These are phyloP conservation scores for Chytriomyces confervae DNA, from an alignment of 192 early-diverging fungal genomes.

Conservation along the genomic window DNA sequence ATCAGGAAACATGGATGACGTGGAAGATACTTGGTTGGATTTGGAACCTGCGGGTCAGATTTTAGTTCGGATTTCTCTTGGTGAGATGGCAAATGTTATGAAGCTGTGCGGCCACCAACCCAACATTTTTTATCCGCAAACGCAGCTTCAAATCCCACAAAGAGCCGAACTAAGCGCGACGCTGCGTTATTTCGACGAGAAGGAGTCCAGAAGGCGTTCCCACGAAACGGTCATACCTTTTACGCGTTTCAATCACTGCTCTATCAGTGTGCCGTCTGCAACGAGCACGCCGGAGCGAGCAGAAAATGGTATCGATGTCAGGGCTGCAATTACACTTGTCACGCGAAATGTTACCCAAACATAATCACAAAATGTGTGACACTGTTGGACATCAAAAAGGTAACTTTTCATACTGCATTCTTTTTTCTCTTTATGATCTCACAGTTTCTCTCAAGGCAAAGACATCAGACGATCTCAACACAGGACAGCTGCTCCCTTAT, in stretches of 20 bases:
- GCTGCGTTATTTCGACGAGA: constrained; percentile 49
- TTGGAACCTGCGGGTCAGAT: constrained; percentile 94
- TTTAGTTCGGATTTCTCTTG: constrained; percentile 77
- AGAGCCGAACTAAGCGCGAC: constrained; percentile 9
- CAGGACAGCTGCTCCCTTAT: constrained; percentile 51
- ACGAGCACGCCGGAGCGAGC: constrained; percentile 84
- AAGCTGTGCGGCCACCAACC: not conserved
- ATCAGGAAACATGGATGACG: constrained; percentile 43
- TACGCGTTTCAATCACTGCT: not conserved
- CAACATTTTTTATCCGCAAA: not conserved
- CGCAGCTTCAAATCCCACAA: not conserved
- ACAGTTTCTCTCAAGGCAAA: not conserved
- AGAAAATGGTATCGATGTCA: constrained; percentile 90
- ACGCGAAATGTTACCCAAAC: constrained; percentile 83
- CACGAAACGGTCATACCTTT: constrained; percentile 77
- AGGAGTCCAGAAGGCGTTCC: constrained; percentile 88
- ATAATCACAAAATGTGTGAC: constrained; percentile 93
- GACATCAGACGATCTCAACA: not conserved
- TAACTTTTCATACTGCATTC: no score
- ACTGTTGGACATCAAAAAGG: constrained; percentile 49
- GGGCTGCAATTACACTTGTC: constrained; percentile 93
- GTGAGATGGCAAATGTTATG: constrained; percentile 10
- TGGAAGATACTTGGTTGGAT: constrained; percentile 84
- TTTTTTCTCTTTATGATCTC: no score
- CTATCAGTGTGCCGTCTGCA: constrained; percentile 85